Percentiles rank a stretch among this genome's conserved stretches.
phyloP scores from a whole-genome alignment of 2,329 filamentous ascomycete genomes.

The Claviceps pazoutovae region DNA sequence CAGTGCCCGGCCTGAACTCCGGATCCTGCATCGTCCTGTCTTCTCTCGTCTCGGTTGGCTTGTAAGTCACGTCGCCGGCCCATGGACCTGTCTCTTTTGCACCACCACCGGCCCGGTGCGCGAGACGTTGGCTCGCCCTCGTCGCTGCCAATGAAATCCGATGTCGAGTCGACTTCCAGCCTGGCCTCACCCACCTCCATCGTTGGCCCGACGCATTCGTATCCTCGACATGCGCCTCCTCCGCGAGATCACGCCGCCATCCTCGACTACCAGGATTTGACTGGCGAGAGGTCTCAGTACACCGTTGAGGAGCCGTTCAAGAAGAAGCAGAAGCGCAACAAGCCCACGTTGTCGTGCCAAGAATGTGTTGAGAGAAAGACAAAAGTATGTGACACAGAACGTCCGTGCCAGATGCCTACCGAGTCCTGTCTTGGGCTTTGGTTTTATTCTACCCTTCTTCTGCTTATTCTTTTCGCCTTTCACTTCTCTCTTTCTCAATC shows the following conservation, averaged over 20 bases:
- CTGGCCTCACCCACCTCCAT: conserved; percentile 3
- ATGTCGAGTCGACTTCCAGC: conserved; percentile 4
- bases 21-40: background rate
- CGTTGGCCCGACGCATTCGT: background rate
- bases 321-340: conserved; percentile 75
- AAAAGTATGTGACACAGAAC: conserved; percentile 38
- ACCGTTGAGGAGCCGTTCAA: conserved; percentile 28
- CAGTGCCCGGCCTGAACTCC: background rate
- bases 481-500: background rate
- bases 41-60: background rate
- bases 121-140: conserved; percentile 2
- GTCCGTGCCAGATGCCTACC: background rate
- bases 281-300: conserved; percentile 7
- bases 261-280: conserved; percentile 7
- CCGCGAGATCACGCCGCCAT: conserved; percentile 4
- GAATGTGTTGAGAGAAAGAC: conserved; percentile 76
- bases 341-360: conserved; percentile 64
- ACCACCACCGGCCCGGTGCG: conserved; percentile 2
- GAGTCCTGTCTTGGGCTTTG: background rate
- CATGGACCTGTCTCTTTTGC: conserved; percentile 6
- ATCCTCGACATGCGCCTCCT: conserved; percentile 4
- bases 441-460: background rate
- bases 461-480: background rate
- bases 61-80: background rate
- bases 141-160: conserved; percentile 3